Evolutionary conservation across 78 protist genomes (phyloP).

Genomic region (Ministeria vibrans): DNA sequence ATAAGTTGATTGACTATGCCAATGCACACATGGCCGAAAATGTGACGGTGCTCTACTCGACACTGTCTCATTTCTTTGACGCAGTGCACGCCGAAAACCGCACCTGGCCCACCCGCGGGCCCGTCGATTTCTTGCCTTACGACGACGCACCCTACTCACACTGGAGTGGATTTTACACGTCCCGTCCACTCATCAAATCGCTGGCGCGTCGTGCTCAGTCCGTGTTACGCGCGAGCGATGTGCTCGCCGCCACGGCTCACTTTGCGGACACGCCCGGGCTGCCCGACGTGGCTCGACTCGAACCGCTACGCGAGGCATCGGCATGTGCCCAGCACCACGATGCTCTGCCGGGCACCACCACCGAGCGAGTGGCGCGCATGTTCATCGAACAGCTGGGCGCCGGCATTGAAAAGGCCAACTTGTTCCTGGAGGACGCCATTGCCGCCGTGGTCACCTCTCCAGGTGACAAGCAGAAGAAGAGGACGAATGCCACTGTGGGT

Average conservation of each 20-base stretch:
- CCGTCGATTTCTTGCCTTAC: conserved; percentile 33
- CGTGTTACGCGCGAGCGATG: neutral
- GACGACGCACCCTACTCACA: neutral
- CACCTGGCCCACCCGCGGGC: neutral
- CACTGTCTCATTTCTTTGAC: conserved; percentile 20
- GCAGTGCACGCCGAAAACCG: neutral
- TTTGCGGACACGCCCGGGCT: neutral
- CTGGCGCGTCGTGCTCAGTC: neutral
- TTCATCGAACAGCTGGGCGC: neutral
- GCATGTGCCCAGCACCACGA: conserved; percentile 12
- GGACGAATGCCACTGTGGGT: too few species aligned
- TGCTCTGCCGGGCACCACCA: conserved; percentile 16
- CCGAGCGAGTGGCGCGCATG: neutral
- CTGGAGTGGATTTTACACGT: conserved; percentile 45
- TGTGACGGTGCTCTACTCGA: conserved; percentile 17
- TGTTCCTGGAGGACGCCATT: too few species aligned
- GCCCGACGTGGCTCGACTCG: neutral
- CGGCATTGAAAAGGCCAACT: too few species aligned
- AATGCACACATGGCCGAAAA: neutral
- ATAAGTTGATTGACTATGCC: neutral
- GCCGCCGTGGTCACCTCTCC: too few species aligned
- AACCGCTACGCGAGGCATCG: too few species aligned
- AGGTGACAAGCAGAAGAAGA: too few species aligned
- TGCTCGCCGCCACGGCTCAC: neutral
- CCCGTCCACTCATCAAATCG: conserved; percentile 37